Base-by-base conservation (phyloP, 177 flowering plant genomes). In the Vitis hybrid region DNA sequence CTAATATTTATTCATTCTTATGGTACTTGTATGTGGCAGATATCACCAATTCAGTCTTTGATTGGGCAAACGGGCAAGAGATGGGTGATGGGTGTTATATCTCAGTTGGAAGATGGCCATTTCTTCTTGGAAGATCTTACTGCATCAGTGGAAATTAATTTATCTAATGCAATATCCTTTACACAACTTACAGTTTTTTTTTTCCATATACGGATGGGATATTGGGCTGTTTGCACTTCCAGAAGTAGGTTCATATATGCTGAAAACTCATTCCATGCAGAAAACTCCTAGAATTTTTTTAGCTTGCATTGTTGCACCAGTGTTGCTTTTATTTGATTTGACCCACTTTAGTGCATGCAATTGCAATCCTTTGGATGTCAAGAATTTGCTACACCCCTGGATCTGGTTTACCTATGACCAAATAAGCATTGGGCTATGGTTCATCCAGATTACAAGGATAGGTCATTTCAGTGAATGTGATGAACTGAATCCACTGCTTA, bases 21-120 rank as follows among this genome's bases (percentile, higher is more conserved):
- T 56, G 18, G 5, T 8, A 6, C 65, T 35, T 68, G 30, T 66
- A n/a, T 14, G 64, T 57, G 72, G 80, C 85, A 96, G 99, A 81
- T 96, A 78, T 89, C 94, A 73, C 84, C 94, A 14, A 90, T 96
- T 71, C 97, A 93, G 70, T 89, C 96, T 67, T 82, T 96, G 70
- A 81, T 90, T 81, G 94, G 98, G 72, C 89, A 83, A 57, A 87
- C 82, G 0, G 97, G 97, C 58, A 86, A 84, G 79, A 87, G 82
- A 79, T 93, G 97, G 97, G 90, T 96, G 27, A 92, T 96, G 97
- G 98, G 99, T 53, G 82, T 92, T 11, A 96, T 96, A 75, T 96
- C 98, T 70, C 98, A 96, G 80, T 72, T 96, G 84, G 98, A 96
- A 80, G 98, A 96, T 80, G 97, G 98, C 1, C 97, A 90, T 68